Evolutionary conservation across 345 rosid genomes (phyloP).

Genomic region (Salix koriyanagi): DNA sequence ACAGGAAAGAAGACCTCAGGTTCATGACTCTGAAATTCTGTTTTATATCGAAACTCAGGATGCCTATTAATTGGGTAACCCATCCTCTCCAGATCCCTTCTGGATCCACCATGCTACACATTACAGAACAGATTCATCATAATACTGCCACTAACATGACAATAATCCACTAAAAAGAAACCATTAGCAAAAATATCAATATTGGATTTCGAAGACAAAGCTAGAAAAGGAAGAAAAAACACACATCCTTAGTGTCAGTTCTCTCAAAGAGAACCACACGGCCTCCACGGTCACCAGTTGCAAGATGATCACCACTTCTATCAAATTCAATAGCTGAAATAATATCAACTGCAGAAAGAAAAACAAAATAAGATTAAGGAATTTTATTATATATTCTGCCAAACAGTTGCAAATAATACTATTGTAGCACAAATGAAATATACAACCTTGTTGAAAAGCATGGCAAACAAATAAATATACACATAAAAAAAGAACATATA

Average conservation of each 20-base stretch:
- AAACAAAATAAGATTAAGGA: conserved; percentile 11
- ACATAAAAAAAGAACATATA: neutral
- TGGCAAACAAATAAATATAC: neutral
- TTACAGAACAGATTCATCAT: conserved; percentile 12
- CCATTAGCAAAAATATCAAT: neutral
- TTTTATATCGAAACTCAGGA: conserved; percentile 97
- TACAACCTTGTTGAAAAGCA: neutral
- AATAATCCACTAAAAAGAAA: neutral
- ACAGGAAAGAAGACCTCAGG: conserved; percentile 67
- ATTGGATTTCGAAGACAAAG: conserved; percentile 5
- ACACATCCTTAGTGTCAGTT: conserved; percentile 72
- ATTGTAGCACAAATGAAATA: neutral
- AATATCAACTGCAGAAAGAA: conserved; percentile 76
- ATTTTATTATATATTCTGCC: neutral
- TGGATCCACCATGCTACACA: conserved; percentile 65
- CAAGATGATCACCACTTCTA: conserved; percentile 93
- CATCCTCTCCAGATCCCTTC: conserved; percentile 73
- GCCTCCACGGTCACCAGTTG: conserved; percentile 99
- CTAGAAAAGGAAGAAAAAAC: conserved; percentile 23
- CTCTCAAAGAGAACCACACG: conserved; percentile 98
- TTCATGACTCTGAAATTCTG: conserved; percentile 99
- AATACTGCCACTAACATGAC: neutral
- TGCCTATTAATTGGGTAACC: conserved; percentile 68
- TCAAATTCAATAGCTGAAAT: conserved; percentile 99
- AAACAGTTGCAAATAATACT: neutral